These are phyloP conservation scores for Pichia paraexigua DNA, from an alignment of 805 yeast species.

Conservation along the genomic window DNA sequence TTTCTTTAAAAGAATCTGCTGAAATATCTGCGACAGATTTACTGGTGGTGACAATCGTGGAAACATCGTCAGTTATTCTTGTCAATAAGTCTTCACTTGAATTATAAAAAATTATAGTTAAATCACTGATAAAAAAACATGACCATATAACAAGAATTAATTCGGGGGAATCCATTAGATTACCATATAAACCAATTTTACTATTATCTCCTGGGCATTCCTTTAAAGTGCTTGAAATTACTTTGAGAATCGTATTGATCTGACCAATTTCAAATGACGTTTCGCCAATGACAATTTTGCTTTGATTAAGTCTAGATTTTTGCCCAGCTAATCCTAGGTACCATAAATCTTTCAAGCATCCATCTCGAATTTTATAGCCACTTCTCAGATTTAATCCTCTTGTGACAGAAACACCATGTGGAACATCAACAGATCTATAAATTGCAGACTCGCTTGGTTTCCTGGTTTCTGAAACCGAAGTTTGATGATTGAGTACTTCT, in stretches of 20 bases:
- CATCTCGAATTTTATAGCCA: constrained; percentile 63
- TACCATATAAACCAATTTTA: constrained; percentile 20
- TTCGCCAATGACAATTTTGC: background rate
- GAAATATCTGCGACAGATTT: background rate
- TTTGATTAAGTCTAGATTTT: constrained; percentile 7
- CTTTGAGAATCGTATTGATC: constrained; percentile 29
- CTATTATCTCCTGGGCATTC: constrained; percentile 12
- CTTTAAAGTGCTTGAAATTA: constrained; percentile 13
- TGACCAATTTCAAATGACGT: constrained; percentile 6
- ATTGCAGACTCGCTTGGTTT: constrained; percentile 63
- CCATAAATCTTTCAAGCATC: constrained; percentile 72
- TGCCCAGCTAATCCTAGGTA: constrained; percentile 32
- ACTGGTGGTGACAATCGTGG: background rate
- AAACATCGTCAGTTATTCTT: background rate
- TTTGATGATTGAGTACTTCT: constrained; percentile 53
- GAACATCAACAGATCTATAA: constrained; percentile 66
- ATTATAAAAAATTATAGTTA: constrained; percentile 31
- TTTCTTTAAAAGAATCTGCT: background rate
- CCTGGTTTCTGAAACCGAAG: constrained; percentile 59
- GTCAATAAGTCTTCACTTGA: background rate
- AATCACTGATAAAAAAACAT: constrained; percentile 30
- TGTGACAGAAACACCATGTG: constrained; percentile 59
- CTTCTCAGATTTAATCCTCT: constrained; percentile 62
- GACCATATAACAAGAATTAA: constrained; percentile 19
- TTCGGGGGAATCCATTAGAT: constrained; percentile 13